Percentiles rank a stretch among this genome's conserved stretches.
Evolutionary conservation across 2,329 filamentous ascomycete genomes (phyloP).

Genomic region (Emergomyces pasteurianus): DNA sequence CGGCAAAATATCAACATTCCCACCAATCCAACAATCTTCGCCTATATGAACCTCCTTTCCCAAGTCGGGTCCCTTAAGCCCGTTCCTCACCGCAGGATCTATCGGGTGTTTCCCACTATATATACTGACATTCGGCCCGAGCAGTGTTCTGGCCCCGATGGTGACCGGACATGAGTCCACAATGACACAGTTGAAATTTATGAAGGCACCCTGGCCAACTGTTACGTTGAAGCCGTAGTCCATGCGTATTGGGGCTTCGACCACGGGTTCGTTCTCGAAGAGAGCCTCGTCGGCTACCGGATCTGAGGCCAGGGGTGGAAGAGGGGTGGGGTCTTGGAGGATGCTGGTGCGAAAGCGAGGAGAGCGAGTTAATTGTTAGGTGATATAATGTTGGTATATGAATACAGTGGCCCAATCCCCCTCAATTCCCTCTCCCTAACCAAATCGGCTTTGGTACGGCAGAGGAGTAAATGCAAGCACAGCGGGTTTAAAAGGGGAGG

Average conservation of each 20-base stretch:
- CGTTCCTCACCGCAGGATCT: slow-evolving; percentile 62
- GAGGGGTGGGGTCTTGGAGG: slow-evolving; percentile 46
- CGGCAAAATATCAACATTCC: slow-evolving; percentile 57
- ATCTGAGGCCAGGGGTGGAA: slow-evolving; percentile 48
- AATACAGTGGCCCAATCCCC: neutral
- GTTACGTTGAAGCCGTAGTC: slow-evolving; percentile 71
- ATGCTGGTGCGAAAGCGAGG: slow-evolving; percentile 38
- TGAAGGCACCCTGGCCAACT: slow-evolving; percentile 57
- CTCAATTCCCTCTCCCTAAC: neutral
- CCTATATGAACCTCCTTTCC: slow-evolving; percentile 64
- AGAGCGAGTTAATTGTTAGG: slow-evolving; percentile 1
- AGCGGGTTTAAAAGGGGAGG: neutral
- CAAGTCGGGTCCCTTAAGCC: slow-evolving; percentile 60
- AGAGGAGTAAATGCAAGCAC: neutral
- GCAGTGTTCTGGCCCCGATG: slow-evolving; percentile 63
- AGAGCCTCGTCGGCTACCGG: slow-evolving; percentile 53
- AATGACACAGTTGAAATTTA: slow-evolving; percentile 65
- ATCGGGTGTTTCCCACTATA: slow-evolving; percentile 66
- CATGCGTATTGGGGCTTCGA: slow-evolving; percentile 56
- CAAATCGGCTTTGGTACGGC: neutral
- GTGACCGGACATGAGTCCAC: slow-evolving; percentile 65
- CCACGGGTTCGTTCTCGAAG: slow-evolving; percentile 54
- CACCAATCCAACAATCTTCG: slow-evolving; percentile 71
- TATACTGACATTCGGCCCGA: slow-evolving; percentile 68
- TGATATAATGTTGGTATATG: neutral